Conservation (phyloP, 2,329 filamentous ascomycete species). For the Whalleya microplaca region DNA sequence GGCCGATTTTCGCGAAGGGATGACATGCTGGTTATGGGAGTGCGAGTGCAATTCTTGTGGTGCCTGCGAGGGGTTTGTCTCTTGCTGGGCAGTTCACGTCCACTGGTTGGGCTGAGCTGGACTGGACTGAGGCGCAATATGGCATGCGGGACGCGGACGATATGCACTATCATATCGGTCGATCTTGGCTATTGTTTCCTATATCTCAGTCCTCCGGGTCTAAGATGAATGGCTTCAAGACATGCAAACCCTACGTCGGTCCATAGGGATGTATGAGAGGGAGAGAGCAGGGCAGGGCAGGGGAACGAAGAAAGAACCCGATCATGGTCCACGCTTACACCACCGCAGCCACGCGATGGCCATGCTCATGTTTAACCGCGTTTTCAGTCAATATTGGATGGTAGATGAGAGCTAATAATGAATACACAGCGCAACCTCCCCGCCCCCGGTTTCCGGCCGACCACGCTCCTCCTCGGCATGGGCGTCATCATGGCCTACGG, state of each 20-base stretch:
- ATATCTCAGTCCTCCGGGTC: background rate
- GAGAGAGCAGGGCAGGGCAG: too few relatives aligned
- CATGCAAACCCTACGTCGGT: background rate
- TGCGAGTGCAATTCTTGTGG: background rate
- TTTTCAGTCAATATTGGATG: too few relatives aligned
- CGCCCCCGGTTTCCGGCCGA: conserved; percentile 84
- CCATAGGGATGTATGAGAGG: background rate
- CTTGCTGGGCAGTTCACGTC: too few relatives aligned
- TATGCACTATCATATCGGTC: background rate
- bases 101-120: too few relatives aligned
- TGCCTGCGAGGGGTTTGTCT: background rate
- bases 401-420: conserved; percentile 21
- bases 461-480: conserved; percentile 75
- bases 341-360: too few relatives aligned
- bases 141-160: background rate
- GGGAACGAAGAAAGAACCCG: background rate
- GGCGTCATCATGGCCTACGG: conserved; percentile 84
- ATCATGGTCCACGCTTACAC: background rate
- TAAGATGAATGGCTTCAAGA: background rate
- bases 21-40: too few relatives aligned
- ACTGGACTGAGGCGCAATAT: background rate
- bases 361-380: too few relatives aligned
- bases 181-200: background rate
- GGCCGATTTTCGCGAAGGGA: too few relatives aligned
- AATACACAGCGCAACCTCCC: conserved; percentile 80